Percentiles rank a stretch among this genome's conserved stretches.
Conservation (phyloP, 2,329 filamentous ascomycete species). For the Microdochium nivale region DNA sequence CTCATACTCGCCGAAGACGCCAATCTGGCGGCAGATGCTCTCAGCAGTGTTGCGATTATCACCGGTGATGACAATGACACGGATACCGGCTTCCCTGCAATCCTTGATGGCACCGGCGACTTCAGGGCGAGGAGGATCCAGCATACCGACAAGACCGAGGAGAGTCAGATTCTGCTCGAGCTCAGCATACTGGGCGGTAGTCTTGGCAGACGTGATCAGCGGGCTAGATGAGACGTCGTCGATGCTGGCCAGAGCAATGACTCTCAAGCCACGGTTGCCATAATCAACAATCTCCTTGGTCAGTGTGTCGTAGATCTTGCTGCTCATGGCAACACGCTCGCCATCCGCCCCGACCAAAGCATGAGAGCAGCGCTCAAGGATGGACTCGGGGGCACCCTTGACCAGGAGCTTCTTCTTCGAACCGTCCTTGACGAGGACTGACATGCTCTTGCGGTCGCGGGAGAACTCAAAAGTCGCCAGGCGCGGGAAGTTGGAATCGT, state of each 20-base stretch:
- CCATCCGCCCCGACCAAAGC: conserved; percentile 70
- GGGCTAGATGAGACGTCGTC: conserved; percentile 66
- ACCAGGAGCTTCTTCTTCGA: conserved; percentile 75
- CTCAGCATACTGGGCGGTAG: conserved; percentile 73
- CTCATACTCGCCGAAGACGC: conserved; percentile 76
- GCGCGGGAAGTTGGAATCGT: conserved; percentile 66
- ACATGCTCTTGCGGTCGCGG: conserved; percentile 98
- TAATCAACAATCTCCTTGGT: conserved; percentile 78
- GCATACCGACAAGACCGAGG: conserved; percentile 88
- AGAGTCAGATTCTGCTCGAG: conserved; percentile 93
- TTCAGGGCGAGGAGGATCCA: conserved; percentile 91
- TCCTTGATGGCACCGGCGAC: conserved; percentile 78
- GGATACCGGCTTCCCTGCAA: conserved; percentile 88
- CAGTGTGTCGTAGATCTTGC: conserved; percentile 61
- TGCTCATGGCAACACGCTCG: conserved; percentile 64
- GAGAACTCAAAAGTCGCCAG: conserved; percentile 95
- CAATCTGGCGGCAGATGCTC: conserved; percentile 95
- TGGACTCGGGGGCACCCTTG: conserved; percentile 91
- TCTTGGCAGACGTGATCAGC: conserved; percentile 66
- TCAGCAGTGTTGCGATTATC: conserved; percentile 98
- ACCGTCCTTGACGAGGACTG: conserved; percentile 71
- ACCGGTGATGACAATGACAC: conserved; percentile 95
- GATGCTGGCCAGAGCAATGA: conserved; percentile 85
- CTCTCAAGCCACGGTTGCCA: conserved; percentile 83
- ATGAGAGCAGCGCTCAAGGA: conserved; percentile 86